phyloP scores from a whole-genome alignment of 1,284 basidiomycete species.

The Ceratobasidium sp. region DNA sequence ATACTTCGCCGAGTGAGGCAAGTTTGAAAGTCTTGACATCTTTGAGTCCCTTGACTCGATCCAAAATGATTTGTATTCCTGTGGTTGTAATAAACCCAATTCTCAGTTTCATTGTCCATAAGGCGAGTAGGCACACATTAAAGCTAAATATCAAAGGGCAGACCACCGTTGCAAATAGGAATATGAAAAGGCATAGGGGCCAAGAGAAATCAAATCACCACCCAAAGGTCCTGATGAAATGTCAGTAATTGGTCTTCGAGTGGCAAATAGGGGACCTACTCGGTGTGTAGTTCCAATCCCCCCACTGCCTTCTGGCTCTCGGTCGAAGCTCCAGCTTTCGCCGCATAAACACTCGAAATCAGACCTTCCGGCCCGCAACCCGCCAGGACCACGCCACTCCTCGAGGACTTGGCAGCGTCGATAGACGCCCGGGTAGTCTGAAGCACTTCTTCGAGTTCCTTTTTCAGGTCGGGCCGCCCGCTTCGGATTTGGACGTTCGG shows the following conservation, averaged over 20 bases:
- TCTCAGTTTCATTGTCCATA: background rate
- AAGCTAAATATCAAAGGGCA: background rate
- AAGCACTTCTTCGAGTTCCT: conserved; percentile 55
- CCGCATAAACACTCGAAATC: conserved; percentile 61
- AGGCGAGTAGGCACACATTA: background rate
- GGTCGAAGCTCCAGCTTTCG: background rate
- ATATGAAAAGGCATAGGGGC: background rate
- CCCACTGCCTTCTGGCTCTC: conserved; percentile 2
- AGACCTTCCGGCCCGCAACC: conserved; percentile 73
- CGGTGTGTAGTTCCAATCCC: conserved; percentile 28
- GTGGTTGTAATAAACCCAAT: background rate
- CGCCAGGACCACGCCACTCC: conserved; percentile 70
- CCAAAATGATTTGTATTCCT: background rate
- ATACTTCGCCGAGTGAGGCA: conserved; percentile 16
- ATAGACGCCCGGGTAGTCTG: conserved; percentile 62
- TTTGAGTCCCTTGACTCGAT: background rate
- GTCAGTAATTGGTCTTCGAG: background rate
- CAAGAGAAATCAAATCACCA: conserved; percentile 3
- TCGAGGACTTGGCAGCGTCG: conserved; percentile 59
- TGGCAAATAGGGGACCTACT: conserved; percentile 7
- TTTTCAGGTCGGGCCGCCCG: conserved; percentile 62
- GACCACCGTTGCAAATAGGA: background rate
- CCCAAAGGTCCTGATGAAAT: conserved; percentile 22
- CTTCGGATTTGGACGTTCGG: conserved; percentile 61
- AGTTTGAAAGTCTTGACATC: background rate